Evolutionary conservation across 192 early-diverging fungal genomes (phyloP), one percentile per base, ranked within the genome.

Genomic region (Phlyctochytrium bullatum): DNA sequence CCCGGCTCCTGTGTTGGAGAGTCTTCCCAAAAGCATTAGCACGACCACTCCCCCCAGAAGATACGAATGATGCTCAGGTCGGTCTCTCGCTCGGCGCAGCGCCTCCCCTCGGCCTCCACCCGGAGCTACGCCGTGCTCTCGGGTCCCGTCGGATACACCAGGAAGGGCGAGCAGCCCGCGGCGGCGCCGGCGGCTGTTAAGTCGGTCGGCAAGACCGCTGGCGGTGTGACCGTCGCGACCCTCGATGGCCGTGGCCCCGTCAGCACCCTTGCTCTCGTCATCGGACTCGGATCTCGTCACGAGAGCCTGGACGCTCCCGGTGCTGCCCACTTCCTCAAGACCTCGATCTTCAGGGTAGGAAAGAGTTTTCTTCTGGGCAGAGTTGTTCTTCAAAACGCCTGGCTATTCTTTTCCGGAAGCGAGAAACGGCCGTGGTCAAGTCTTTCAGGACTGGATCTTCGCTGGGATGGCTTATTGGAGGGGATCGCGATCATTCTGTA

Each of bases 311-410:
- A 82, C 57, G 86, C 83, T 62, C 80, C 89, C 6, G 95, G 95
- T 63, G 90, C 88, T 3, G 91, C 97, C 32, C 93, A 96, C 81
- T 91, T 88, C 67, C 83, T 92, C 66, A 95, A 97, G 88, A 90
- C 86, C 71, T 91, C 88, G 69, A 87, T 92, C 24, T 89, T 97
- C 82, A 90, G 90, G 87, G 91, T 91, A 82, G 65, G n/a, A n/a
- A n/a, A n/a, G n/a, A n/a, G n/a, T n/a, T n/a, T n/a, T n/a, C n/a
- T n/a, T n/a, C n/a, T n/a, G n/a, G n/a, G n/a, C n/a, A n/a, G n/a
- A n/a, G n/a, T n/a, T n/a, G n/a, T n/a, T n/a, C n/a, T n/a, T n/a
- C n/a, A n/a, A n/a, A n/a, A n/a, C n/a, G n/a, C n/a, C n/a, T n/a
- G n/a, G n/a, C n/a, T n/a, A n/a, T n/a, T n/a, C n/a, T n/a, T n/a